A percentile compares a stretch with the other conserved stretches of the same genome.
phyloP scores from a whole-genome alignment of 1,284 basidiomycete species.

The Ganoderma sp. region DNA sequence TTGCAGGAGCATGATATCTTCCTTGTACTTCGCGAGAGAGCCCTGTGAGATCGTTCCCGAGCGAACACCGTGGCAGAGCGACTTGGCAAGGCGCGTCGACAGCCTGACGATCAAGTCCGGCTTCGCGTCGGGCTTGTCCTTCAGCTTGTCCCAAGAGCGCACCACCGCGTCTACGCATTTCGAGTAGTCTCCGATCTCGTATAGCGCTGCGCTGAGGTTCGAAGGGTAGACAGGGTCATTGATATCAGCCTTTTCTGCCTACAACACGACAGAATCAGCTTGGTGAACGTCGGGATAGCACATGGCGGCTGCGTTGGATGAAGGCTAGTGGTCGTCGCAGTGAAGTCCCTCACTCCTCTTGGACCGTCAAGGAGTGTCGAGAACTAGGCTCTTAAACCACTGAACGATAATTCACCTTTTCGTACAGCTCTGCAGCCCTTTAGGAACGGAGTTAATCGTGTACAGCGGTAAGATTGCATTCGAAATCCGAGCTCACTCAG shows the following conservation, averaged over 20 bases:
- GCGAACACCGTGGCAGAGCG: conserved; percentile 20
- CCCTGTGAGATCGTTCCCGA: conserved; percentile 1
- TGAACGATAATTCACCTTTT: neutral
- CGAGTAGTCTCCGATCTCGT: conserved; percentile 41
- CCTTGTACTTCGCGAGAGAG: neutral
- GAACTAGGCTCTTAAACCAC: neutral
- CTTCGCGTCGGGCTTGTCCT: conserved; percentile 4
- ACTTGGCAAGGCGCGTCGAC: conserved; percentile 23
- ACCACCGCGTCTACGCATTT: conserved; percentile 36
- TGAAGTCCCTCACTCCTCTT: too few relatives aligned
- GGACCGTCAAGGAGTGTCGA: too few relatives aligned
- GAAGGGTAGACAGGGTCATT: conserved; percentile 39
- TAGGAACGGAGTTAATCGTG: neutral
- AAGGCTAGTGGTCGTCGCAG: neutral
- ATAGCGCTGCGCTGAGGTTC: conserved; percentile 44
- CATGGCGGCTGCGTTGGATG: too few relatives aligned
- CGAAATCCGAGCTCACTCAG: neutral
- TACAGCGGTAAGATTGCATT: neutral
- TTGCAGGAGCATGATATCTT: conserved; percentile 6
- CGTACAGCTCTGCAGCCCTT: conserved; percentile 15
- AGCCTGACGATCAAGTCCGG: conserved; percentile 18
- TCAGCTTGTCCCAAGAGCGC: conserved; percentile 33
- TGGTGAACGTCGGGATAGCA: neutral
- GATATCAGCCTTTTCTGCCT: conserved; percentile 28
- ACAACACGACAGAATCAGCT: too few relatives aligned